phyloP scores from a whole-genome alignment of 176 grass and related monocot genomes.

The Rhipidocladum racemiflorum region DNA sequence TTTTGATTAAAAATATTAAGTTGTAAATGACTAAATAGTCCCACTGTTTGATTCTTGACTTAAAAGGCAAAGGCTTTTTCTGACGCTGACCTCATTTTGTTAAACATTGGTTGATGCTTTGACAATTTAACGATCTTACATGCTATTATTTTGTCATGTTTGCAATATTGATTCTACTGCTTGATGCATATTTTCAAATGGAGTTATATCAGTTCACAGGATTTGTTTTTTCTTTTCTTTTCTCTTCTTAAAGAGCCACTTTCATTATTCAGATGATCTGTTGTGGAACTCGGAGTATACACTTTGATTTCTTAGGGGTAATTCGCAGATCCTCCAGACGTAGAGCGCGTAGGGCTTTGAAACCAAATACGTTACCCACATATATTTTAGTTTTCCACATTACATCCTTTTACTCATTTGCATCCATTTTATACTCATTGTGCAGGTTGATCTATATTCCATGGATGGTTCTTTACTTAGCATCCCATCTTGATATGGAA shows the following conservation, averaged over 20 bases:
- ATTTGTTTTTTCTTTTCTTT: neutral
- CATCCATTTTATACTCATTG: conserved; percentile 8
- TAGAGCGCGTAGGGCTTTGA: too few relatives aligned
- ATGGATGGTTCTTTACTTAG: conserved; percentile 31
- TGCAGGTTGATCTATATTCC: conserved; percentile 51
- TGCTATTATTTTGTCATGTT: neutral
- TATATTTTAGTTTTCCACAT: neutral
- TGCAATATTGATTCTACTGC: neutral
- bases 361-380: too few relatives aligned
- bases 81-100: neutral
- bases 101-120: neutral
- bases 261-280: neutral
- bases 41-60: conserved; percentile 6
- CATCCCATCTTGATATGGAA: conserved; percentile 37
- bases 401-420: conserved; percentile 19
- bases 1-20: conserved; percentile 13
- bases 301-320: neutral
- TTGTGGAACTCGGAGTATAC: neutral
- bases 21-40: neutral
- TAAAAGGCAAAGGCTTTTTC: neutral
- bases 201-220: neutral
- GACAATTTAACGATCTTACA: neutral
- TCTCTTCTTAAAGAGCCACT: neutral
- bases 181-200: neutral
- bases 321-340: too few relatives aligned